Evolutionary conservation across 2,329 filamentous ascomycete genomes (phyloP), one percentile per base, ranked within the genome.

Genomic region (Alternaria gaisen): DNA sequence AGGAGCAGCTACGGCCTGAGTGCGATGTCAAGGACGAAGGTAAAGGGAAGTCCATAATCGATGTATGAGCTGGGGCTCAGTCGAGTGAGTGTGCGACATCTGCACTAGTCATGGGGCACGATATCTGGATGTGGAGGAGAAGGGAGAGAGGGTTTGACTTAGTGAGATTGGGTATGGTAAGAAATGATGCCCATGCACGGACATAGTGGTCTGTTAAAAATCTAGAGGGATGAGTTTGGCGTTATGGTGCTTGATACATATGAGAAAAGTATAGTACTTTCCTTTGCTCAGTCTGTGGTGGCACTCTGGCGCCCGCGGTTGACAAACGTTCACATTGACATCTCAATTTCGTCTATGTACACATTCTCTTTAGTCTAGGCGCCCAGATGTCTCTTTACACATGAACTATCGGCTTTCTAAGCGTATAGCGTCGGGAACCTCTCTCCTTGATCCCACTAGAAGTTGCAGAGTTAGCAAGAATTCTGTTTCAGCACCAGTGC

Each of bases 361-460:
- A 50, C 34, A 0, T 12, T 12, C 20, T 38, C 32, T 16, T 1
- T 18, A 16, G 16, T n/a, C 34, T 10, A 16, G 34, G 16, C 16
- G 34, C 8, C 34, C 7, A n/a, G n/a, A 9, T 11, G 14, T 22
- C 14, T 24, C 30, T 48, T 34, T 18, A 36, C 8, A 36, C 46
- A 24, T 22, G 1, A 6, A 9, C 12, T 9, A 5, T 24, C 40
- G 20, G 7, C 40, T 8, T 24, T 24, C 20, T 42, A 24, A 24
- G 40, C 40, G 3, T 36, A n/a, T 26, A 14, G 30, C 1, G 56
- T 22, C 8, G 69, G 70, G 32, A 68, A 71, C 5, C 32, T 57
- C 63, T 74, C 72, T 14, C 65, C 65, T 51, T 70, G 65, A 42
- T 75, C 72, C 72, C 72, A 75, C 71, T 75, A 30, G 3, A 28